Conservation (phyloP, 2,329 filamentous ascomycete species). For the Coniosporium tulheliwenetii region DNA sequence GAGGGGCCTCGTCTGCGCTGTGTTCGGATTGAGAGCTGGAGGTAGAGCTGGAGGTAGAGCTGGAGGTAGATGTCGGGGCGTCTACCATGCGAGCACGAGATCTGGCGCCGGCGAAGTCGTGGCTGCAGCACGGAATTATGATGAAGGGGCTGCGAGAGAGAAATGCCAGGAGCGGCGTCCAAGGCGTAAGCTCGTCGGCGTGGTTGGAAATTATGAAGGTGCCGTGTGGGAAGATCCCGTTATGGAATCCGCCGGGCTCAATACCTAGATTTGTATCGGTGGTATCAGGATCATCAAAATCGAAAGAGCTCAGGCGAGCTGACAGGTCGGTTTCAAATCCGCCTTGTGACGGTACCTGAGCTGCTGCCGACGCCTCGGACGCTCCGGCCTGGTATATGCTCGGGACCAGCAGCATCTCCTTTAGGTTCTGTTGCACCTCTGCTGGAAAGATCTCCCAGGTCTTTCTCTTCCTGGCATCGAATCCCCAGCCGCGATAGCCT, state of each 20-base stretch:
- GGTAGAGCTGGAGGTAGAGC: conserved; percentile 2
- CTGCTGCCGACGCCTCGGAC: not conserved
- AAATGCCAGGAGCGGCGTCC: conserved; percentile 79
- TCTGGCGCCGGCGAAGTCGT: conserved; percentile 59
- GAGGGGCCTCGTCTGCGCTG: not conserved
- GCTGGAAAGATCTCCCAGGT: conserved; percentile 63
- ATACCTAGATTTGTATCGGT: conserved; percentile 2
- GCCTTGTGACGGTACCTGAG: not conserved
- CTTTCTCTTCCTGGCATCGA: conserved; percentile 74
- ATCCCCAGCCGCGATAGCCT: conserved; percentile 76
- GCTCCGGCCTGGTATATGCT: conserved; percentile 17
- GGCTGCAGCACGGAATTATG: conserved; percentile 89
- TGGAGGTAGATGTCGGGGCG: conserved; percentile 2
- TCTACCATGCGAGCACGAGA: conserved; percentile 43
- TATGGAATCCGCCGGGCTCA: conserved; percentile 23
- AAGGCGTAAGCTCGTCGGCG: conserved; percentile 87
- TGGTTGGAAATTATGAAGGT: conserved; percentile 97
- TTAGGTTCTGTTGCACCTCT: conserved; percentile 31
- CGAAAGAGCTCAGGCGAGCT: not conserved
- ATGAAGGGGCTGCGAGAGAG: conserved; percentile 69
- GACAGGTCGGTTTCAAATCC: not conserved
- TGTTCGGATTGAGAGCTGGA: too few species aligned
- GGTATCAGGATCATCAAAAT: not conserved
- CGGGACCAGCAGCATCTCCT: conserved; percentile 47
- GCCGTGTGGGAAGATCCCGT: conserved; percentile 52